Conservation (phyloP, 2,329 filamentous ascomycete genomes). For the Aureobasidium pullulans region DNA sequence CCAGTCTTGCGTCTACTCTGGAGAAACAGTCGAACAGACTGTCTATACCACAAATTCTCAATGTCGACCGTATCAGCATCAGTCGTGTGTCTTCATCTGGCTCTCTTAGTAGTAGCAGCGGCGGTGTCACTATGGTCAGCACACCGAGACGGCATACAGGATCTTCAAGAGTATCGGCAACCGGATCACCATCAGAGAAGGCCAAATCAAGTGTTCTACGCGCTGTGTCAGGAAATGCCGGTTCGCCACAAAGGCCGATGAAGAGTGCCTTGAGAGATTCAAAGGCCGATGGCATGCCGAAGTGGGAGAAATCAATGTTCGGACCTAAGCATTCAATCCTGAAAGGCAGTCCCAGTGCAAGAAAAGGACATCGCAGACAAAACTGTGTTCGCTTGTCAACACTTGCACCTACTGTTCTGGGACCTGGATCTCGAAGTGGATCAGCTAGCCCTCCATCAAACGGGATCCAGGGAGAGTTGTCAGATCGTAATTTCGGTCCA, state of each 20-base stretch:
- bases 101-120: slow-evolving; percentile 20
- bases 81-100: slow-evolving; percentile 28
- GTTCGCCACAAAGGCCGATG: slow-evolving; percentile 24
- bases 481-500: neutral
- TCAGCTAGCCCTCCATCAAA: slow-evolving; percentile 31
- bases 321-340: slow-evolving; percentile 34
- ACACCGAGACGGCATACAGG: slow-evolving; percentile 28
- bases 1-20: slow-evolving; percentile 21
- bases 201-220: slow-evolving; percentile 23
- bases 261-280: neutral
- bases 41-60: slow-evolving; percentile 26
- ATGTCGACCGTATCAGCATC: slow-evolving; percentile 29
- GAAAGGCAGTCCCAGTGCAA: slow-evolving; percentile 38
- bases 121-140: slow-evolving; percentile 23
- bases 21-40: slow-evolving; percentile 22
- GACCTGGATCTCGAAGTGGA: slow-evolving; percentile 27
- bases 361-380: slow-evolving; percentile 36
- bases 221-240: slow-evolving; percentile 27
- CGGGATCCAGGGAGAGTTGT: slow-evolving; percentile 31
- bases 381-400: slow-evolving; percentile 40
- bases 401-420: slow-evolving; percentile 35
- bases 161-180: slow-evolving; percentile 28
- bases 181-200: slow-evolving; percentile 35
- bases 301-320: slow-evolving; percentile 34
- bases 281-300: slow-evolving; percentile 25